A percentile compares a stretch with the other conserved stretches of the same genome.
Conservation (phyloP, 768 basidiomycete species). For the Suillus tomentosus region DNA sequence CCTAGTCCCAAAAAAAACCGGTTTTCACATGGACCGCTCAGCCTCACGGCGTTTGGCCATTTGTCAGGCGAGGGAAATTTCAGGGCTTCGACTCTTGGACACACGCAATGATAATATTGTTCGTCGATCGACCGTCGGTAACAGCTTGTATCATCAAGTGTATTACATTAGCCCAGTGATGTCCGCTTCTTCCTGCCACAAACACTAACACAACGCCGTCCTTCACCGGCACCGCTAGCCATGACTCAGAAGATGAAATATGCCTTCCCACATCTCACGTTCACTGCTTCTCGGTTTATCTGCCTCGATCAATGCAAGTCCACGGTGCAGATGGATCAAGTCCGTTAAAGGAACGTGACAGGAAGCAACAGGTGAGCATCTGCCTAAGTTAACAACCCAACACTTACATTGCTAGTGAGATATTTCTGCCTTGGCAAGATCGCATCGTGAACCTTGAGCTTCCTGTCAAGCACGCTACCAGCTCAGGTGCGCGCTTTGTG, state of each 20-base stretch:
- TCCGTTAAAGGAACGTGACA: slow-evolving; percentile 38
- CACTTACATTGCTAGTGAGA: slow-evolving; percentile 46
- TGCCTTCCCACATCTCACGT: not conserved
- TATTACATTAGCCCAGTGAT: not conserved
- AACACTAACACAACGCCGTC: not conserved
- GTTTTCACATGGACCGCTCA: not conserved
- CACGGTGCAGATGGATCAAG: slow-evolving; percentile 40
- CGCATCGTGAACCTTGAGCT: slow-evolving; percentile 23
- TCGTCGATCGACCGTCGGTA: not conserved
- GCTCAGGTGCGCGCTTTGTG: not conserved
- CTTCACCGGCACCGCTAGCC: not conserved
- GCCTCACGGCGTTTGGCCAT: not conserved
- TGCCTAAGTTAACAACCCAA: not conserved
- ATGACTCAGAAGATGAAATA: not conserved
- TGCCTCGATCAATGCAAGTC: not conserved
- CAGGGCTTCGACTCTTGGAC: not conserved
- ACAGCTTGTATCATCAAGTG: not conserved
- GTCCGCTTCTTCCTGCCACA: not conserved
- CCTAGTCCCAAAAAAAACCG: not conserved
- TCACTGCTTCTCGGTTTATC: not conserved
- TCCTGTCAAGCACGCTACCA: slow-evolving; percentile 12
- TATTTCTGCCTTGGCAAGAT: slow-evolving; percentile 6
- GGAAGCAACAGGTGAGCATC: not conserved
- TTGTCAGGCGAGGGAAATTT: not conserved
- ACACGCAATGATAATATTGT: not conserved